Evolutionary conservation across 768 basidiomycete genomes (phyloP).

Genomic region (Kwoniella bestiolae): DNA sequence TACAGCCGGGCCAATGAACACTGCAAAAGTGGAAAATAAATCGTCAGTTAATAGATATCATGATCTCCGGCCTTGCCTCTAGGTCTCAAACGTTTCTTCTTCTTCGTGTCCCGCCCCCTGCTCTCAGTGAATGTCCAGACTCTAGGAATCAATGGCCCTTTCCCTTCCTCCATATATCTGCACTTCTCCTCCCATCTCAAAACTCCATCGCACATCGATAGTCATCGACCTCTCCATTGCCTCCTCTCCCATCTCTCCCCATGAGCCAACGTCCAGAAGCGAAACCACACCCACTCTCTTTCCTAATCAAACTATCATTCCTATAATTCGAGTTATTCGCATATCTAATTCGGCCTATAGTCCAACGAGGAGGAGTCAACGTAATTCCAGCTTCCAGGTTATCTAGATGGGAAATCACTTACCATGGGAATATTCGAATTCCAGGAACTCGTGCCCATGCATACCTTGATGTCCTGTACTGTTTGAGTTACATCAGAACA

Average conservation of each 20-base stretch:
- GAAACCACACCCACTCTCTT: constrained; percentile 73
- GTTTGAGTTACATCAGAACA: constrained; percentile 21
- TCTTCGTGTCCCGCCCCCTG: too few relatives aligned
- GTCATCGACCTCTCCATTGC: too few relatives aligned
- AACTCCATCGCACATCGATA: too few relatives aligned
- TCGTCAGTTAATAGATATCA: neutral
- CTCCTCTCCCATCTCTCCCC: neutral
- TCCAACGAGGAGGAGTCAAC: neutral
- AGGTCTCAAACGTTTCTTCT: neutral
- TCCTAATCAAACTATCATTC: constrained; percentile 94
- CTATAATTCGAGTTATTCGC: constrained; percentile 99
- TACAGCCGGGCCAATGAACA: constrained; percentile 91
- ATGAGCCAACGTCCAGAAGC: neutral
- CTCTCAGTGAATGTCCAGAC: too few relatives aligned
- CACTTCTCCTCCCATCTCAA: too few relatives aligned
- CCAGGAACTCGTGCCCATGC: constrained; percentile 96
- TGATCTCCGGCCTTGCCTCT: neutral
- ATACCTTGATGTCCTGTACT: constrained; percentile 99
- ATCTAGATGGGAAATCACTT: neutral
- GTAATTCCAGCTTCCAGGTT: too few relatives aligned
- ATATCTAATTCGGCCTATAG: constrained; percentile 74
- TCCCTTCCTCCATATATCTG: too few relatives aligned
- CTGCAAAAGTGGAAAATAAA: constrained; percentile 60
- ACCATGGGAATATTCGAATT: constrained; percentile 97
- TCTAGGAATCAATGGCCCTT: too few relatives aligned